Evolutionary conservation across 176 grass and related monocot genomes (phyloP).

Genomic region (Pontederia crassipes): DNA sequence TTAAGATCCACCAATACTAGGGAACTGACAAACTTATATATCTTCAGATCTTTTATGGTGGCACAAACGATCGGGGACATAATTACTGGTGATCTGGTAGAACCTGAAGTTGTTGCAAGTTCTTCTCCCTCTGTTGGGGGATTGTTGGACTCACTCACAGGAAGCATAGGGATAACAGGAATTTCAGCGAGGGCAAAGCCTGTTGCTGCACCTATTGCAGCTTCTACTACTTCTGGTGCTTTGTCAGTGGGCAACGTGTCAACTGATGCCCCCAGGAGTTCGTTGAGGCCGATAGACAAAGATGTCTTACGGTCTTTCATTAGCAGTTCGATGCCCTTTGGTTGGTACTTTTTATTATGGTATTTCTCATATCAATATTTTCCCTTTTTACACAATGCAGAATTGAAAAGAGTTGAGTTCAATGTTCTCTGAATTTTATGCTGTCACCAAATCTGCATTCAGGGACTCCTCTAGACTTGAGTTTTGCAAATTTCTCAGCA

Average conservation of each 20-base stretch:
- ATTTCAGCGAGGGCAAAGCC: slow-evolving; percentile 46
- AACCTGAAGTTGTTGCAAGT: slow-evolving; percentile 62
- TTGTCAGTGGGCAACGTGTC: slow-evolving; percentile 39
- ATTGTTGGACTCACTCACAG: slow-evolving; percentile 86
- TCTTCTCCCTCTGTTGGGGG: slow-evolving; percentile 67
- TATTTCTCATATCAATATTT: slow-evolving; percentile 20
- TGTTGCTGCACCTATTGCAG: slow-evolving; percentile 53
- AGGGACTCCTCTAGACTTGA: slow-evolving; percentile 90
- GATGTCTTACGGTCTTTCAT: slow-evolving; percentile 65
- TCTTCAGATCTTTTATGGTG: slow-evolving; percentile 79
- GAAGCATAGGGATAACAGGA: slow-evolving; percentile 82
- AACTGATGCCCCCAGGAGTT: slow-evolving; percentile 54
- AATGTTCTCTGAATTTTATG: not conserved
- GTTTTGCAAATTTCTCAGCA: slow-evolving; percentile 54
- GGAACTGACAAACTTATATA: slow-evolving; percentile 1
- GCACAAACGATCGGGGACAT: slow-evolving; percentile 77
- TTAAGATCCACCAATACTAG: too few species aligned
- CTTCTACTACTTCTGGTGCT: slow-evolving; percentile 36
- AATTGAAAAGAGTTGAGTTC: not conserved
- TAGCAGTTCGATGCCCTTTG: slow-evolving; percentile 87
- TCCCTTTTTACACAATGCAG: not conserved
- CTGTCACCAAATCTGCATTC: not conserved
- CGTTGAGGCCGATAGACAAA: slow-evolving; percentile 69
- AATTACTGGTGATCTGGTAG: slow-evolving; percentile 59
- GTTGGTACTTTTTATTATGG: slow-evolving; percentile 43